Evolutionary conservation across 192 early-diverging fungal genomes (phyloP).

Genomic region (Anaeromyces robustus): DNA sequence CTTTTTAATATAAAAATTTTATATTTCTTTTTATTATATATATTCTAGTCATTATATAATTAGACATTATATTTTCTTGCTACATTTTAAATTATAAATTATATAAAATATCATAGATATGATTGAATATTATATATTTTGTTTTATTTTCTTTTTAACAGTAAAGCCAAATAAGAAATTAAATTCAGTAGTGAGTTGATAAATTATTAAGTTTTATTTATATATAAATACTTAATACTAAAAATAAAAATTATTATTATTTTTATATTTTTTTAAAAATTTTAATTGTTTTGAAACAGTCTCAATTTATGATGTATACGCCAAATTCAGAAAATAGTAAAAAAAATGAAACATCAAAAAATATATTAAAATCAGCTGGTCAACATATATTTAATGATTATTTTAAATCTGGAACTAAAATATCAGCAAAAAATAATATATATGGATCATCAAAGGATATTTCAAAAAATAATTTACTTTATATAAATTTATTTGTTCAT

Average conservation of each 20-base stretch:
- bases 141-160: neutral
- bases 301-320: neutral
- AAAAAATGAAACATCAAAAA: neutral
- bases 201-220: no score
- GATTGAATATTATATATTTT: neutral
- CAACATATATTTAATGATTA: neutral
- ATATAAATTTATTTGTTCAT: neutral
- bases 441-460: neutral
- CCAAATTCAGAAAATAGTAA: neutral
- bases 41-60: neutral
- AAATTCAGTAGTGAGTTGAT: neutral
- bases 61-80: neutral
- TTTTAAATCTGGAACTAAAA: neutral
- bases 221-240: no score
- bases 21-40: neutral
- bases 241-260: no score
- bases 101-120: neutral
- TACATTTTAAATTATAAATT: neutral
- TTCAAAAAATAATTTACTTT: neutral
- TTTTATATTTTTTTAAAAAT: no score
- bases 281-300: neutral
- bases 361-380: neutral
- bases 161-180: neutral
- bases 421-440: neutral
- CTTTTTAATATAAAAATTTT: neutral